These are phyloP conservation scores for Anthracocystis walkeri DNA, from an alignment of 1,284 basidiomycete genomes.

Conservation along the genomic window DNA sequence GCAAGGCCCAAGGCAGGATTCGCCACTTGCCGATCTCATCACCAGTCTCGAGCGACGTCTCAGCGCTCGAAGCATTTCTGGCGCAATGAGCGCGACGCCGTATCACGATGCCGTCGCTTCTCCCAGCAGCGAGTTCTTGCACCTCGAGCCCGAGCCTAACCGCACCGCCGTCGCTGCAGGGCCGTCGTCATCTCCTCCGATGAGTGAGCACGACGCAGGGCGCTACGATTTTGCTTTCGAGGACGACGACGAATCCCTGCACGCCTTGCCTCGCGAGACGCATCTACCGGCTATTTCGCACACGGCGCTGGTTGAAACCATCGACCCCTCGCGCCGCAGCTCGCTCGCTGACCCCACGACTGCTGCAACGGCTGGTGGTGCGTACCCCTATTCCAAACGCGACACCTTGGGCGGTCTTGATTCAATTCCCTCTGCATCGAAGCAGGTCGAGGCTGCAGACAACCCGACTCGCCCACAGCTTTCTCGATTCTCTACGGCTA, in stretches of 20 bases:
- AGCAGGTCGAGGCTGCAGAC: constrained; percentile 2
- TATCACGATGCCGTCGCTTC: constrained; percentile 36
- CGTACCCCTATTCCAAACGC: constrained; percentile 17
- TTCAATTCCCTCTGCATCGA: constrained; percentile 12
- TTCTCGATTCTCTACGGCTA: constrained; percentile 32
- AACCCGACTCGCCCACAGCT: constrained; percentile 23
- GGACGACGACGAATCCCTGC: constrained; percentile 30
- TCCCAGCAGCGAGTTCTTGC: constrained; percentile 36
- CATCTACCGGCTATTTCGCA: constrained; percentile 27
- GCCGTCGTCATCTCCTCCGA: constrained; percentile 20
- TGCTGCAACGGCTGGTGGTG: neutral
- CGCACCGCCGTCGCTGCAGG: constrained; percentile 22
- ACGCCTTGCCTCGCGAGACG: constrained; percentile 20
- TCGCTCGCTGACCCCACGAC: constrained; percentile 9
- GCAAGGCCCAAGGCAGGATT: constrained; percentile 30
- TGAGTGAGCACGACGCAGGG: constrained; percentile 12
- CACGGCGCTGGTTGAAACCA: constrained; percentile 35
- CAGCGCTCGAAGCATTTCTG: constrained; percentile 28
- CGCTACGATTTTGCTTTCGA: constrained; percentile 18
- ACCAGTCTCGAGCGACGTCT: constrained; percentile 42
- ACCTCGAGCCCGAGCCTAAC: constrained; percentile 8
- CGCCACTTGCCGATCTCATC: constrained; percentile 49
- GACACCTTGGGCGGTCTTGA: constrained; percentile 45
- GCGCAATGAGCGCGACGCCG: constrained; percentile 26
- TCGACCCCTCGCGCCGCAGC: constrained; percentile 19